A percentile compares a stretch with the other conserved stretches of the same genome.
phyloP scores from a whole-genome alignment of 2,329 filamentous ascomycete species.

The Coniochaeta sp. region DNA sequence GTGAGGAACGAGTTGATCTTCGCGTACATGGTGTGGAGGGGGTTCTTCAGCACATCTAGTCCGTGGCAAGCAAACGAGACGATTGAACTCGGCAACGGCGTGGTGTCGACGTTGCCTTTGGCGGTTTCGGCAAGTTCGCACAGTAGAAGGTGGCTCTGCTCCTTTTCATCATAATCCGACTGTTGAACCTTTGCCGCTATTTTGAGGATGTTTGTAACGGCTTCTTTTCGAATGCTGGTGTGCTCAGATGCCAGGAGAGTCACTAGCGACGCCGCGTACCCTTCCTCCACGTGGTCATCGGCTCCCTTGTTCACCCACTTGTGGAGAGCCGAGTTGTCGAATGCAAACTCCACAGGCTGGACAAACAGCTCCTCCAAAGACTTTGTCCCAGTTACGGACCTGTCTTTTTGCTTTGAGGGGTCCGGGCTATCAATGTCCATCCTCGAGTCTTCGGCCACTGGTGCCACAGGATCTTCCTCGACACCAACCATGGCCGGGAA shows the following conservation, averaged over 20 bases:
- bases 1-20: constrained; percentile 84
- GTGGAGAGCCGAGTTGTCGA: constrained; percentile 45
- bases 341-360: constrained; percentile 34
- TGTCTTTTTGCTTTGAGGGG: neutral
- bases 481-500: neutral
- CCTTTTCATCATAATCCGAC: constrained; percentile 67
- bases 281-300: constrained; percentile 73
- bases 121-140: constrained; percentile 75
- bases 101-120: constrained; percentile 41
- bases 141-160: constrained; percentile 72
- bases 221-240: constrained; percentile 71
- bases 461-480: neutral
- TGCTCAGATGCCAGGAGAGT: constrained; percentile 71
- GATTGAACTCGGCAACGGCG: constrained; percentile 64
- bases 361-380: constrained; percentile 47
- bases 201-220: constrained; percentile 61
- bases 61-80: constrained; percentile 68
- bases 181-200: constrained; percentile 56
- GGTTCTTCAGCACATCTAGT: constrained; percentile 64
- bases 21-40: constrained; percentile 74
- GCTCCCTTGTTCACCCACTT: constrained; percentile 72
- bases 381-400: constrained; percentile 15
- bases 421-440: constrained; percentile 9
- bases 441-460: neutral
- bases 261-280: constrained; percentile 62